Base-by-base conservation (phyloP, 257 asterid genomes). In the Linderniella brevidens region DNA sequence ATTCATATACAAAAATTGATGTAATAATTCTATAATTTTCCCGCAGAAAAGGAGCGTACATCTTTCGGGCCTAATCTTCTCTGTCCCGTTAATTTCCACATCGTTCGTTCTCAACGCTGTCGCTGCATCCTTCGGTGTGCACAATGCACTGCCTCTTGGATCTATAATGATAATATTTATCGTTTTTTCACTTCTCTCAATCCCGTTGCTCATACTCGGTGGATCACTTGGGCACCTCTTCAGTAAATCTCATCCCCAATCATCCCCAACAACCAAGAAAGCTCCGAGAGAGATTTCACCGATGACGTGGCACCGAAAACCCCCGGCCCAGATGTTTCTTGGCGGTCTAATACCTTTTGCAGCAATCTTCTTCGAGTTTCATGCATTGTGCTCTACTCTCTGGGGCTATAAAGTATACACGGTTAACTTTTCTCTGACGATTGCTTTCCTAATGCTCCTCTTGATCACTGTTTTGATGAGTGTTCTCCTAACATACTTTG, bases 271-370 rank as follows among this genome's bases (percentile, higher is more conserved):
- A 46, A 55, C 75, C 16, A 78, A 66, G 67, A 83, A 64, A 57
- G 14, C 35, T 54, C 73, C 82, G 8, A 64, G 80, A 57, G 93
- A 74, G 62, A 69, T 72, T 56, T 80, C 77, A 13, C 41, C 61
- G 0, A 49, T 67, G 55, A 44, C 75, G 40, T 88, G 93, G 92
- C 74, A 84, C 57, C 60, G 68, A 52, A 84, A 66, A 69, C 61
- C 71, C 46, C 84, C 80, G 2, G 69, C 76, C 41, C 86, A 88
- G 61, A 76, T 88, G 82, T 70, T 88, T 59, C 63, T 84, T 20
- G 92, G 70, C 19, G 98, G 95, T 18, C 81, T 88, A 64, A 65
- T 80, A 48, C 92, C 93, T 46, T 83, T 74, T 64, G 73, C 93
- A 57, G 95, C 79, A n/a, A 54, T 78, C 49, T 68, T 59, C 59